Evolutionary conservation across 352 stramenopile species (phyloP).

Genomic region (Phytophthora agathidicida): DNA sequence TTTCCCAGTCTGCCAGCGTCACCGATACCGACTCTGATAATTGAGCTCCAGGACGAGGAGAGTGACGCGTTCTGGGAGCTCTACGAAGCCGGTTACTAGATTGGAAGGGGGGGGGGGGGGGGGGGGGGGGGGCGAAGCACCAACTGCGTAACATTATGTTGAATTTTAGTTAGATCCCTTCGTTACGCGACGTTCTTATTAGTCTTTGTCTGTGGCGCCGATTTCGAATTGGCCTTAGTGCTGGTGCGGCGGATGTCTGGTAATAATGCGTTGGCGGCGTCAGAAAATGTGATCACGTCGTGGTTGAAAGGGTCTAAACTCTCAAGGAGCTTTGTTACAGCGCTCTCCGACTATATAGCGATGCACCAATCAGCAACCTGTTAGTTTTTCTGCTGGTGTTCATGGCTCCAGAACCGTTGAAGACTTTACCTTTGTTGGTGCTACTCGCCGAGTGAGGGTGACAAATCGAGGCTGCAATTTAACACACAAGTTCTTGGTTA

Average conservation of each 20-base stretch:
- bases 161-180: conserved; percentile 10
- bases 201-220: conserved; percentile 20
- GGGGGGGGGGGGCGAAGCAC: too few species aligned
- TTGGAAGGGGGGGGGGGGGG: too few species aligned
- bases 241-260: conserved; percentile 33
- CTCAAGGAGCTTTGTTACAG: conserved; percentile 51
- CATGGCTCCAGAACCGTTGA: neutral
- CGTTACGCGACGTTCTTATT: conserved; percentile 12
- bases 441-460: conserved; percentile 36
- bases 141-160: neutral
- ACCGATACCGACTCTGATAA: conserved; percentile 2
- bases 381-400: neutral
- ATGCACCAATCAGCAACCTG: neutral
- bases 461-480: conserved; percentile 39
- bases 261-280: conserved; percentile 49
- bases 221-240: conserved; percentile 10
- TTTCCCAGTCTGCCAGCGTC: neutral
- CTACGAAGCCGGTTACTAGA: conserved; percentile 69
- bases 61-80: conserved; percentile 64
- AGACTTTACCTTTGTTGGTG: conserved; percentile 42
- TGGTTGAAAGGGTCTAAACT: conserved; percentile 68
- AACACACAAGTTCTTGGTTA: conserved; percentile 1
- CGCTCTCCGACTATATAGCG: conserved; percentile 39
- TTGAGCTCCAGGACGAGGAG: conserved; percentile 43
- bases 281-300: conserved; percentile 81